Percentiles rank a stretch among this genome's conserved stretches.
Evolutionary conservation across 768 basidiomycete genomes (phyloP).

Genomic region (Daedaleopsis nitida): DNA sequence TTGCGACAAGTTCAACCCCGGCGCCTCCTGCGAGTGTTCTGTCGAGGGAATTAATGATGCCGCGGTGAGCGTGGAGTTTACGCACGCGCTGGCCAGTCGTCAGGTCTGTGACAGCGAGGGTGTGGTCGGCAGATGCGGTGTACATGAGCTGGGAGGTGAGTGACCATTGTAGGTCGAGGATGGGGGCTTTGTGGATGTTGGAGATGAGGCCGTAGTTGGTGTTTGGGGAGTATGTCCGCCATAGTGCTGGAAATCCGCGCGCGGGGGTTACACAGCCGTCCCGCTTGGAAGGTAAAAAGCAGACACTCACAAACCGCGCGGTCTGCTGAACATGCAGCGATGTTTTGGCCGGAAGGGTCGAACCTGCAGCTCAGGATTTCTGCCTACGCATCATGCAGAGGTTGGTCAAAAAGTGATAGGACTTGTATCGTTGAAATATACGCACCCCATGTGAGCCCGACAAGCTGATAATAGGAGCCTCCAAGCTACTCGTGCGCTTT

Average conservation of each 20-base stretch:
- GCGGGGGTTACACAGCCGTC: too few relatives aligned
- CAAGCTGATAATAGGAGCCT: conserved; percentile 92
- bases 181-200: conserved; percentile 84
- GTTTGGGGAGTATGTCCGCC: conserved; percentile 91
- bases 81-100: conserved; percentile 81
- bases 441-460: conserved; percentile 84
- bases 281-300: not conserved
- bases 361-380: conserved; percentile 94
- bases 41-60: conserved; percentile 89
- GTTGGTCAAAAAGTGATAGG: not conserved
- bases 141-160: conserved; percentile 72
- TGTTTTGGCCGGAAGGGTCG: conserved; percentile 90
- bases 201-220: conserved; percentile 89
- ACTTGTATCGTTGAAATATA: conserved; percentile 6
- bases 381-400: conserved; percentile 41
- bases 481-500: conserved; percentile 89
- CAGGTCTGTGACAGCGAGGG: conserved; percentile 73
- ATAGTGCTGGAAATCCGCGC: conserved; percentile 56
- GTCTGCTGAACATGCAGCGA: conserved; percentile 92
- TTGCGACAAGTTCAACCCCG: conserved; percentile 83
- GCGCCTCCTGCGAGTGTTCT: conserved; percentile 82
- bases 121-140: conserved; percentile 90
- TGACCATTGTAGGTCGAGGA: conserved; percentile 92
- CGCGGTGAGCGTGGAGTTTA: conserved; percentile 86
- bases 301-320: conserved; percentile 78